These are phyloP conservation scores for Salix brachista DNA, from an alignment of 345 rosid species.

Conservation along the genomic window DNA sequence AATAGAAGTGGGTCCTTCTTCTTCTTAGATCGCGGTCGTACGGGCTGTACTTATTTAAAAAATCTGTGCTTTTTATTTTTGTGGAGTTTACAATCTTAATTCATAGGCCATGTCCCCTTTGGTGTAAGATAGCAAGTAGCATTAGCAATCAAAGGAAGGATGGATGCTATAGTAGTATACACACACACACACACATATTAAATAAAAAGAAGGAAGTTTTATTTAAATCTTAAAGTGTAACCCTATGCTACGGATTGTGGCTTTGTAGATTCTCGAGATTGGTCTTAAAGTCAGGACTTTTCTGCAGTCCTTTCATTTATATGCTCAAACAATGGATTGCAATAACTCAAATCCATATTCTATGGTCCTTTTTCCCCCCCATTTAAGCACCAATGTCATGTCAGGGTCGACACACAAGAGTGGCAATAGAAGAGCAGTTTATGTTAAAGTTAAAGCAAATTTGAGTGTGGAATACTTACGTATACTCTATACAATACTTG, in stretches of 20 bases:
- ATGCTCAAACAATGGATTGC: background rate
- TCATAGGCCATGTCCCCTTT: background rate
- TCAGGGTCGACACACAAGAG: conserved; percentile 16
- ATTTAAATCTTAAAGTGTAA: background rate
- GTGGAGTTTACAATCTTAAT: conserved; percentile 17
- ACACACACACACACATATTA: background rate
- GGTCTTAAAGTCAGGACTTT: conserved; percentile 36
- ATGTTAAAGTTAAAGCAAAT: conserved; percentile 27
- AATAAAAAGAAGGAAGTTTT: background rate
- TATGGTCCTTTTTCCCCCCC: background rate
- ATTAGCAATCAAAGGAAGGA: background rate
- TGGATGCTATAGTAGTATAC: background rate
- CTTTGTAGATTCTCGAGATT: conserved; percentile 40
- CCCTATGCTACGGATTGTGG: background rate
- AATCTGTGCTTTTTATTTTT: background rate
- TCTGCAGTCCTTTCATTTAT: conserved; percentile 20
- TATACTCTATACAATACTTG: background rate
- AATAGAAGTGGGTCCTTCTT: background rate
- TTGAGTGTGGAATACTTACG: background rate
- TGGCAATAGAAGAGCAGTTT: conserved; percentile 23
- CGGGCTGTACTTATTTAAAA: conserved; percentile 23
- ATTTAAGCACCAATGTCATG: background rate
- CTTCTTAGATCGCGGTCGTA: conserved; percentile 20
- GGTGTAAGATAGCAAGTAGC: background rate
- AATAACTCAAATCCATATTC: background rate